Evolutionary conservation across 2,329 filamentous ascomycete species (phyloP), one percentile per base, ranked within the genome.

Genomic region (Cladobotryum protrusum): DNA sequence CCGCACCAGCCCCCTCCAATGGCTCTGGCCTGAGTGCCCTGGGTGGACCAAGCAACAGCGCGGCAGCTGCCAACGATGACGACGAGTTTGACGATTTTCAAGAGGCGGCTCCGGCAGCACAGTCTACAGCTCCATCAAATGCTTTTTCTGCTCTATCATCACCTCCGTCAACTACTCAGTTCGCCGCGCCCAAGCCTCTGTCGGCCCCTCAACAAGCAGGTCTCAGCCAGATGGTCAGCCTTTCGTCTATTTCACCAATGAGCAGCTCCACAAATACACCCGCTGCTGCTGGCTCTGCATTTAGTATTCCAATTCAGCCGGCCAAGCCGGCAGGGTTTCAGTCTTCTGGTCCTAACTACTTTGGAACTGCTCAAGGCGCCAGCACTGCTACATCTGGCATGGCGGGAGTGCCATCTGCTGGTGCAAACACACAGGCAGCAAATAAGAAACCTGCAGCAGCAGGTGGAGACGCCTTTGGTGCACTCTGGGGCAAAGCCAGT

Each of bases 11-110:
- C 5, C 73, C 72, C 0, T 73, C 78, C 9, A 72, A 71, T 43
- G 66, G 66, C 46, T 71, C 73, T 43, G 73, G 72, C 13, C 58
- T 82, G 44, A 72, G 73, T 41, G 69, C 74, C 14, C 63, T 83
- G 44, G 52, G 61, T 24, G 59, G 60, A 36, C 53, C 57, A 46
- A 58, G 55, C 47, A 48, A 48, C 45, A 53, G 54, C 32, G 43
- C 58, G 14, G 64, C 71, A 40, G 61, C 69, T 14, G 68, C 69
- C 29, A 73, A 74, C 39, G 83, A 81, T 54, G 92, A 96, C 56
- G 91, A 96, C 58, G 93, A 96, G 56, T 97, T 97, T 63, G 93
- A 97, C 64, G 93, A 99, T 64, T 97, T 97, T 76, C 89, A 96
- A 68, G 95, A 90, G 17, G 92, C 92, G 13, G 74, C 86, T 3